A percentile compares a stretch with the other conserved stretches of the same genome.
phyloP scores from a whole-genome alignment of 1,284 basidiomycete genomes.

The Melampsora larici-populina region DNA sequence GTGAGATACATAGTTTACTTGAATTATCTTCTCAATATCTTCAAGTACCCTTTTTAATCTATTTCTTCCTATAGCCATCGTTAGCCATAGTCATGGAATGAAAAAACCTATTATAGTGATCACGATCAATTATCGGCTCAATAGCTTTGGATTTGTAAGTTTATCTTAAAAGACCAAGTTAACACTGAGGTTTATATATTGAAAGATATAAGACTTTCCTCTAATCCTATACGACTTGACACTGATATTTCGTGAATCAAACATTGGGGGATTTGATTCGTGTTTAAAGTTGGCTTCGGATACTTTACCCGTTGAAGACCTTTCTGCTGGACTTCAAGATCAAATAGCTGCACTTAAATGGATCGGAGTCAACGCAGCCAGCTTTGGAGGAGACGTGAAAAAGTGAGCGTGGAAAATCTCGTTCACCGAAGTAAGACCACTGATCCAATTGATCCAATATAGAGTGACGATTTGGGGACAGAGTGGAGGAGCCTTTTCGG shows the following conservation, averaged over 20 bases:
- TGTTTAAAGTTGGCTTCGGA: constrained; percentile 28
- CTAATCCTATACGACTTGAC: too few relatives aligned
- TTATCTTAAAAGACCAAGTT: not conserved
- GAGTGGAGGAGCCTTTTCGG: constrained; percentile 30
- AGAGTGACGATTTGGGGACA: constrained; percentile 42
- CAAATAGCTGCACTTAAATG: constrained; percentile 62
- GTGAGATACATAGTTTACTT: constrained; percentile 48
- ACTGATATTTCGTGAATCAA: too few relatives aligned
- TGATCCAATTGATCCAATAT: not conserved
- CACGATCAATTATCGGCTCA: constrained; percentile 58
- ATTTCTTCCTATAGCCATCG: constrained; percentile 53
- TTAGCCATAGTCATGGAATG: constrained; percentile 56
- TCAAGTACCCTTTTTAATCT: too few relatives aligned
- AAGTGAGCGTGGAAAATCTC: constrained; percentile 52
- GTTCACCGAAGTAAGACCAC: not conserved
- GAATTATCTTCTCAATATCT: too few relatives aligned
- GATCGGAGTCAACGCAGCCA: constrained; percentile 62
- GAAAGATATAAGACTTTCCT: constrained; percentile 46
- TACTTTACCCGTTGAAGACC: constrained; percentile 17
- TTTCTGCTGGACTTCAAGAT: constrained; percentile 62
- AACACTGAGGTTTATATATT: constrained; percentile 46
- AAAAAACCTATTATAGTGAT: constrained; percentile 57
- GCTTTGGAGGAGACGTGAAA: constrained; percentile 65
- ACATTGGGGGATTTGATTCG: too few relatives aligned
- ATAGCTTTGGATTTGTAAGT: constrained; percentile 56